Evolutionary conservation across 139 green algal genomes (phyloP).

Genomic region (Nannochloris sp.): DNA sequence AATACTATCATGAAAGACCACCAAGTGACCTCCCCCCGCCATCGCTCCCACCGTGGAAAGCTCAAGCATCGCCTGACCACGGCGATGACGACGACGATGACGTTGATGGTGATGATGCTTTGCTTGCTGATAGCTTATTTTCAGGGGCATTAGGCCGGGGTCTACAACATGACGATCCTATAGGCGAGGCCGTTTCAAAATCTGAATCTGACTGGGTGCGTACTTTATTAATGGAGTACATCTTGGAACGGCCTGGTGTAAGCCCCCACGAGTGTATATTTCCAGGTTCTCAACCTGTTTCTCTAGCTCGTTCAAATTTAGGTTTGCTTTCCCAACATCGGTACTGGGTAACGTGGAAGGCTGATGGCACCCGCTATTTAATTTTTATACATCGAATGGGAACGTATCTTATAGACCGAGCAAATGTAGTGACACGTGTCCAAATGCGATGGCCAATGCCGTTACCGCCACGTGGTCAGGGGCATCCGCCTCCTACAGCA

Average conservation of each 20-base stretch:
- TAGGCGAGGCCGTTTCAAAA: conserved; percentile 67
- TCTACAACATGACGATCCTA: conserved; percentile 75
- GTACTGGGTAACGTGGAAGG: conserved; percentile 94
- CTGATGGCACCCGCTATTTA: conserved; percentile 96
- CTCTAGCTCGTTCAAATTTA: conserved; percentile 64
- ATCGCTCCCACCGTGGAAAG: conserved; percentile 66
- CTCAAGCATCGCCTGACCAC: conserved; percentile 19
- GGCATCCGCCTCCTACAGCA: background rate
- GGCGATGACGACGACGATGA: conserved; percentile 13
- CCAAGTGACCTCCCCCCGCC: conserved; percentile 20
- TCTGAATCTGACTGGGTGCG: conserved; percentile 43
- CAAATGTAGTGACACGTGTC: conserved; percentile 51
- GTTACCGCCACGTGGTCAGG: background rate
- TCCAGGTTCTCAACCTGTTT: conserved; percentile 89
- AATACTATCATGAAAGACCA: conserved; percentile 65
- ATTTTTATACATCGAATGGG: conserved; percentile 62
- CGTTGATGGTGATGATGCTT: background rate
- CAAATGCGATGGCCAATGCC: conserved; percentile 49
- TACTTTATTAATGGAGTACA: conserved; percentile 11
- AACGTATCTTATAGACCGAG: conserved; percentile 87
- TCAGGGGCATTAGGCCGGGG: background rate
- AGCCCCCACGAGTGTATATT: conserved; percentile 35
- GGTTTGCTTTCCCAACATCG: conserved; percentile 43
- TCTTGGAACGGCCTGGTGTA: conserved; percentile 4
- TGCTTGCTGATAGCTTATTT: no score